Evolutionary conservation across 208 protist genomes (phyloP).

Genomic region (Trichomonas vaginalis): DNA sequence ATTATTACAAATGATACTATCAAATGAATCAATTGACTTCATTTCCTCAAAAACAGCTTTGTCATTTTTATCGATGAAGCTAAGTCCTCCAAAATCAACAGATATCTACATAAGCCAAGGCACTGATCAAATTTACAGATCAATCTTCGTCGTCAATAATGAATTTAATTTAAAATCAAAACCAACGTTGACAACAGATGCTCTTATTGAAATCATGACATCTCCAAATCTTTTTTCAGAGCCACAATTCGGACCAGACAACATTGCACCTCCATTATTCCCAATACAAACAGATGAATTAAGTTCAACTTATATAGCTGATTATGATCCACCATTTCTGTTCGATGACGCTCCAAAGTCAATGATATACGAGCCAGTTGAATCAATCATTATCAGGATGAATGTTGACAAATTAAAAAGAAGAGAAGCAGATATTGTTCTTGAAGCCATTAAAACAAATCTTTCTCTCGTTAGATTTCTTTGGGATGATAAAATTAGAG

Average conservation of each 20-base stretch:
- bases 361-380: neutral
- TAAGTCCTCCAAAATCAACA: neutral
- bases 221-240: neutral
- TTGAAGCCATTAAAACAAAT: neutral
- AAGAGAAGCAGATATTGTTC: neutral
- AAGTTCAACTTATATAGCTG: neutral
- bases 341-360: neutral
- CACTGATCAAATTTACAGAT: neutral
- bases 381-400: neutral
- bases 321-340: neutral
- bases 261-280: neutral
- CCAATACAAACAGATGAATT: neutral
- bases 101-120: neutral
- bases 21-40: neutral
- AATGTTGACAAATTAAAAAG: neutral
- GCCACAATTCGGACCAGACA: neutral
- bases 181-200: neutral
- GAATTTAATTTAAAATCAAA: neutral
- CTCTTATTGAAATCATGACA: neutral
- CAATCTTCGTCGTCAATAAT: neutral
- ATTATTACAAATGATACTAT: neutral
- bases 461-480: neutral
- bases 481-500: neutral
- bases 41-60: neutral
- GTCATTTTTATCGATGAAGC: neutral